These are phyloP conservation scores for Sisymbrium irio DNA, from an alignment of 345 rosid genomes.

Conservation along the genomic window DNA sequence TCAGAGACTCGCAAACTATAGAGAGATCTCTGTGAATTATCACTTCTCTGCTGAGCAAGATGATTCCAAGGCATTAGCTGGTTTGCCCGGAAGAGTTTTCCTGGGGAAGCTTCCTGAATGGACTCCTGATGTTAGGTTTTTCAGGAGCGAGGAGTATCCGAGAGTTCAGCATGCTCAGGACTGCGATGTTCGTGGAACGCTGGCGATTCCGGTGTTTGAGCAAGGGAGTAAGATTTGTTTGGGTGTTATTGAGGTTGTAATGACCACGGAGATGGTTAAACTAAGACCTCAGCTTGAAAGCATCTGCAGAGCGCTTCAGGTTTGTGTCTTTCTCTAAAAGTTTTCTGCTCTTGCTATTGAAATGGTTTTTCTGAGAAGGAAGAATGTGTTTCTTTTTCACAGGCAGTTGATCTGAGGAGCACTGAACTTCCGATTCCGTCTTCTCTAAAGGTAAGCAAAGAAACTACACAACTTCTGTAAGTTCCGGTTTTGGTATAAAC, in stretches of 20 bases:
- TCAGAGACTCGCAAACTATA: slow-evolving; percentile 63
- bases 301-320: slow-evolving; percentile 90
- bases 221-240: slow-evolving; percentile 77
- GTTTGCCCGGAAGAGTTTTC: slow-evolving; percentile 87
- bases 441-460: slow-evolving; percentile 48
- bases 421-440: slow-evolving; percentile 40
- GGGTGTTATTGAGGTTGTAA: slow-evolving; percentile 92
- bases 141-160: slow-evolving; percentile 77
- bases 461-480: not conserved
- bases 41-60: slow-evolving; percentile 70
- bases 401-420: slow-evolving; percentile 89
- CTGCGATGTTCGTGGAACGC: slow-evolving; percentile 72
- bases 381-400: slow-evolving; percentile 14
- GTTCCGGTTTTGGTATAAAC: slow-evolving; percentile 12
- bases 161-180: slow-evolving; percentile 73
- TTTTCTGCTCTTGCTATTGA: not conserved
- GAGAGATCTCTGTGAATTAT: slow-evolving; percentile 71
- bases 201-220: slow-evolving; percentile 92
- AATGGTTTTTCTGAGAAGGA: not conserved
- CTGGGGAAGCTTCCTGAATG: slow-evolving; percentile 86
- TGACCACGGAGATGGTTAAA: slow-evolving; percentile 63
- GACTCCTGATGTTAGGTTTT: slow-evolving; percentile 94
- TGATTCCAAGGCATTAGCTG: slow-evolving; percentile 57
- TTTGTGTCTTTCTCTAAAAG: slow-evolving; percentile 30
- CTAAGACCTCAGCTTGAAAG: slow-evolving; percentile 72